These are phyloP conservation scores for Alternaria sp. DNA, from an alignment of 2,329 filamentous ascomycete genomes.

Conservation along the genomic window DNA sequence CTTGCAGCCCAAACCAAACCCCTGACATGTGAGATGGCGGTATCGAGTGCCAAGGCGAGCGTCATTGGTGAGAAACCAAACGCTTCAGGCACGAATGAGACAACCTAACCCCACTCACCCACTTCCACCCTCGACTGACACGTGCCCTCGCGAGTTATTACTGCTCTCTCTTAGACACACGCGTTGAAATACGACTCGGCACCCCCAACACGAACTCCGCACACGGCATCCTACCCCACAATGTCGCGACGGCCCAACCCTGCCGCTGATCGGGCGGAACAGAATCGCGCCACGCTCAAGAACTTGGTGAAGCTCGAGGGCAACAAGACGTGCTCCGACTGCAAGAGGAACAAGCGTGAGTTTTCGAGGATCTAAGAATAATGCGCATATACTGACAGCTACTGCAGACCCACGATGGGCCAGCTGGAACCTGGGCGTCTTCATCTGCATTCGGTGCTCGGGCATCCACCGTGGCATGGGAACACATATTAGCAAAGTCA, in stretches of 20 bases:
- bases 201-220: constrained; percentile 2
- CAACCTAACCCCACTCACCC: constrained; percentile 15
- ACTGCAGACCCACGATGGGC: constrained; percentile 93
- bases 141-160: constrained; percentile 12
- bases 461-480: constrained; percentile 99
- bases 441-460: constrained; percentile 97
- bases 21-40: constrained; percentile 2
- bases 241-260: constrained; percentile 87
- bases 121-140: constrained; percentile 8
- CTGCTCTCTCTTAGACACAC: no score
- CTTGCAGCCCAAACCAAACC: background rate
- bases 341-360: constrained; percentile 97
- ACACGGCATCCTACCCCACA: constrained; percentile 32
- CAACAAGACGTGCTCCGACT: constrained; percentile 98
- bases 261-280: constrained; percentile 83
- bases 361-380: background rate
- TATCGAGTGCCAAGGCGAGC: constrained; percentile 11
- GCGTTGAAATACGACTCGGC: constrained; percentile 4
- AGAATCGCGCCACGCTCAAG: constrained; percentile 94
- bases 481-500: constrained; percentile 96
- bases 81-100: constrained; percentile 22
- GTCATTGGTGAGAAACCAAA: constrained; percentile 23
- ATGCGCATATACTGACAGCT: constrained; percentile 35
- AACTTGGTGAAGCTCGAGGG: constrained; percentile 89
- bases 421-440: constrained; percentile 97